A percentile compares a stretch with the other conserved stretches of the same genome.
phyloP scores from a whole-genome alignment of 1,139 yeast genomes.

The Magnusiomyces ingens region DNA sequence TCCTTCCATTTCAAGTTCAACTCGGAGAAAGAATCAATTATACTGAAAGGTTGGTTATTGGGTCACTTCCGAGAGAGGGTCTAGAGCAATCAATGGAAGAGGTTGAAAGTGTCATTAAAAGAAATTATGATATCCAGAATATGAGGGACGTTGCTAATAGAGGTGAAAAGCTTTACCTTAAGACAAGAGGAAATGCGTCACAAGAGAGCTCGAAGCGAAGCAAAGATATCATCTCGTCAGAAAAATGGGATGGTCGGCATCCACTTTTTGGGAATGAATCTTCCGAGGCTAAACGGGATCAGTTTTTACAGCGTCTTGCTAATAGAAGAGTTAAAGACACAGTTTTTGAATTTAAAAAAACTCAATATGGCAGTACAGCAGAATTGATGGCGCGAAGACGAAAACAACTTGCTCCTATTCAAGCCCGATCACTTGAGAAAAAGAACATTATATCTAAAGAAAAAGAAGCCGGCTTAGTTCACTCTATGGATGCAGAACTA shows the following conservation, averaged over 20 bases:
- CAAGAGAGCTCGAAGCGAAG: slow-evolving; percentile 77
- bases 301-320: slow-evolving; percentile 61
- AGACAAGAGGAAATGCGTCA: slow-evolving; percentile 84
- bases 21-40: slow-evolving; percentile 56
- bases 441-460: slow-evolving; percentile 59
- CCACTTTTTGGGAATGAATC: slow-evolving; percentile 53
- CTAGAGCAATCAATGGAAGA: slow-evolving; percentile 71
- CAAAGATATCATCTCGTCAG: slow-evolving; percentile 63
- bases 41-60: slow-evolving; percentile 72
- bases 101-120: slow-evolving; percentile 52
- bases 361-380: slow-evolving; percentile 54
- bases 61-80: slow-evolving; percentile 67
- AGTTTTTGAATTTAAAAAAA: slow-evolving; percentile 70
- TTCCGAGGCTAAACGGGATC: slow-evolving; percentile 53
- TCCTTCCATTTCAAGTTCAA: slow-evolving; percentile 39
- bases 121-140: slow-evolving; percentile 63
- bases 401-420: slow-evolving; percentile 81
- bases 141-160: slow-evolving; percentile 68
- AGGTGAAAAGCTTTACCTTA: slow-evolving; percentile 81
- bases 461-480: slow-evolving; percentile 67
- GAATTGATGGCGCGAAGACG: slow-evolving; percentile 83
- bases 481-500: slow-evolving; percentile 65
- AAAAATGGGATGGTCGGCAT: slow-evolving; percentile 90
- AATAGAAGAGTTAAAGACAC: slow-evolving; percentile 60
- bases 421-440: slow-evolving; percentile 67